Base-by-base conservation (phyloP, 352 stramenopile species). In the Globisporangium viniferum region DNA sequence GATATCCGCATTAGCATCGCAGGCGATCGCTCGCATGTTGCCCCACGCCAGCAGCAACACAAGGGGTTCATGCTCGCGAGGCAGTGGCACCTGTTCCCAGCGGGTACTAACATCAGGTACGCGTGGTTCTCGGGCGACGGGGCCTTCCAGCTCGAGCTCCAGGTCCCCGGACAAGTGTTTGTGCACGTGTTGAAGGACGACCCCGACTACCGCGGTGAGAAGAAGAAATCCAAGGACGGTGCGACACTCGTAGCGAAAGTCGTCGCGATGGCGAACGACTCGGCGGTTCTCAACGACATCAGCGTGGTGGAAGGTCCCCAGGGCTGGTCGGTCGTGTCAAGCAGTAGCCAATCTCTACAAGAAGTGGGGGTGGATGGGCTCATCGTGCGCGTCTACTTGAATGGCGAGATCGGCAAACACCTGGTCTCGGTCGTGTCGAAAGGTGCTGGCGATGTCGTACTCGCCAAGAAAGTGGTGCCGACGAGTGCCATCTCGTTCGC, bases 351-450 rank as follows among this genome's bases (percentile, higher is more conserved):
- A 9, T 20, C 59, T 31, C 10, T 8, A 3, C 12, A 3, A 0
- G 1, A 3, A 2, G 2, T 27, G 9, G 31, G 31, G 31, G 33
- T 36, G 0, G 22, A 51, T 24, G 33, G 39, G 8, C 31, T 59
- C 20, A 49, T 66, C 4, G 29, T 67, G 41, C 15, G 9, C 6
- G 61, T 67, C 10, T 67, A 67, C 46, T 18, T 67, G 6, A 49
- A 58, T 12, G 18, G 27, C 8, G 24, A 31, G 31, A 53, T 33
- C n/a, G 31, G 20, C 3, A 12, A n/a, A 18, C 49, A 55, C n/a
- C 61, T 67, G 6, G 31, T 24, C 0, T 51, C 48, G 22, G 10
- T 67, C 48, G 61, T 67, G 6, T 44, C 61, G n/a, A 59, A 36
- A 20, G 49, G 61, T 20, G 9, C 33, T 3, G 35, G 61, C n/a